These are phyloP conservation scores for Ochromonas danica DNA, from an alignment of 108 stramenopile genomes.

Conservation along the genomic window DNA sequence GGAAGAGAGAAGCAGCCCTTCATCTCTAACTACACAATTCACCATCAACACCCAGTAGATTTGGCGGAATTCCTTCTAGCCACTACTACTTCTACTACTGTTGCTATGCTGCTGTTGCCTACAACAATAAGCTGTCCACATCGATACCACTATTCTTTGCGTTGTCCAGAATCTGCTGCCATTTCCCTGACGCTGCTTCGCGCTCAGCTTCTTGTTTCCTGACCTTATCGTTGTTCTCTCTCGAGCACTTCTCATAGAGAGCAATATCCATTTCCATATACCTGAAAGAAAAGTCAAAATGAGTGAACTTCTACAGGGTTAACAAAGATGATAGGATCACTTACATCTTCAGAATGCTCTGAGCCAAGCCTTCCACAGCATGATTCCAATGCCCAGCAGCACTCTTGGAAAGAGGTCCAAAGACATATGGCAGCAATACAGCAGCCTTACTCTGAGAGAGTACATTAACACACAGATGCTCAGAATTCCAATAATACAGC, in stretches of 20 bases:
- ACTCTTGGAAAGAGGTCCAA: constrained; percentile 76
- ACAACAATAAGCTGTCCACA: too few species aligned
- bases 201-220: background rate
- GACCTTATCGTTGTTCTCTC: constrained; percentile 18
- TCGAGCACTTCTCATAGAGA: constrained; percentile 48
- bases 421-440: constrained; percentile 85
- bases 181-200: background rate
- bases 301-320: background rate
- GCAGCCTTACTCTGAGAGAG: constrained; percentile 70
- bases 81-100: too few species aligned
- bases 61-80: too few species aligned
- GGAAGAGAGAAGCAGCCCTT: too few species aligned
- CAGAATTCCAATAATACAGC: constrained; percentile 93
- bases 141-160: background rate
- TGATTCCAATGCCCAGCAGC: constrained; percentile 92
- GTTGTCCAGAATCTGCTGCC: constrained; percentile 1
- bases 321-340: background rate
- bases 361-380: constrained; percentile 93
- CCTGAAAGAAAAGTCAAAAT: constrained; percentile 32
- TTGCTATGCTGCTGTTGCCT: too few species aligned
- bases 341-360: constrained; percentile 91
- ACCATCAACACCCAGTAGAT: too few species aligned
- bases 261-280: constrained; percentile 58
- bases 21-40: too few species aligned
- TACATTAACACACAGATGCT: constrained; percentile 66